Conservation (phyloP, 345 rosid species). For the Hibiscus trionum region DNA sequence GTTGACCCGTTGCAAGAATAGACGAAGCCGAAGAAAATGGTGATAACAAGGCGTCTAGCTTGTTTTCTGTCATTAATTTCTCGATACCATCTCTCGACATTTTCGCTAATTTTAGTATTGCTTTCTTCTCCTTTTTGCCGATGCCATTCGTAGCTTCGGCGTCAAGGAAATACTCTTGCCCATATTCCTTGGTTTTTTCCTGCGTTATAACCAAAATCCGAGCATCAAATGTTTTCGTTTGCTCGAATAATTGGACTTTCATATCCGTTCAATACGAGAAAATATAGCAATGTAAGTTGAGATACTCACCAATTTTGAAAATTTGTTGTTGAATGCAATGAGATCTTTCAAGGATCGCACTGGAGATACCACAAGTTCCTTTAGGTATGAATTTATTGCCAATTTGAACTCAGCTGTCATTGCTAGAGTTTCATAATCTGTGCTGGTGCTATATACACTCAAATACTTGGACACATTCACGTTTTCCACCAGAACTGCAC, state of each 20-base stretch:
- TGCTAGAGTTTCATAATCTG: conserved; percentile 16
- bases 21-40: neutral
- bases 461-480: conserved; percentile 16
- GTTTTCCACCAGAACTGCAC: conserved; percentile 30
- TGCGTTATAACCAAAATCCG: neutral
- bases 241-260: neutral
- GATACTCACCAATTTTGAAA: conserved; percentile 20
- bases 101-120: neutral
- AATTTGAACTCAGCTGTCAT: conserved; percentile 32
- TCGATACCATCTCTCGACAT: conserved; percentile 25
- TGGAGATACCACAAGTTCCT: conserved; percentile 19
- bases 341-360: conserved; percentile 26
- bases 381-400: conserved; percentile 28
- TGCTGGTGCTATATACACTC: neutral
- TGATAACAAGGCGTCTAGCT: conserved; percentile 31
- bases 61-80: conserved; percentile 23
- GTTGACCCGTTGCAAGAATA: conserved; percentile 34
- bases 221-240: neutral
- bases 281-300: neutral
- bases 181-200: conserved; percentile 27
- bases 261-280: neutral
- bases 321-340: conserved; percentile 27
- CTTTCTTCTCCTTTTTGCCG: conserved; percentile 16
- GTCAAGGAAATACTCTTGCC: conserved; percentile 18
- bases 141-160: conserved; percentile 28